These are phyloP conservation scores for Mycena capillaripes DNA, from an alignment of 768 basidiomycete genomes.

Conservation along the genomic window DNA sequence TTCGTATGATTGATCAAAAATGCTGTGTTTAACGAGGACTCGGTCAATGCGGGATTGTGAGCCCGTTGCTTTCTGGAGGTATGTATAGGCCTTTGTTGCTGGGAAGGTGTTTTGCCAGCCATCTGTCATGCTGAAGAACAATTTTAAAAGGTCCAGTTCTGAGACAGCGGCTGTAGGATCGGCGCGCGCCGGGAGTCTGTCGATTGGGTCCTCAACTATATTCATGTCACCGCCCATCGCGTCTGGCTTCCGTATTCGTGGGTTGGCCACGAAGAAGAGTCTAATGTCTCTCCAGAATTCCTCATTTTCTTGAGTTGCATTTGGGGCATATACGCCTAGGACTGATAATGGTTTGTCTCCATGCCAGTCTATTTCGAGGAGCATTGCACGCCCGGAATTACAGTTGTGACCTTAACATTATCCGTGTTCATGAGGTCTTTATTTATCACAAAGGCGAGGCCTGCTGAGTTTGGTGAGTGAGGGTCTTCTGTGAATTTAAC, in stretches of 20 bases:
- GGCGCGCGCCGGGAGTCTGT: slow-evolving; percentile 45
- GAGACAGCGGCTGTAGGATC: slow-evolving; percentile 38
- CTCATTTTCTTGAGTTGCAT: background rate
- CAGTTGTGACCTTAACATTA: background rate
- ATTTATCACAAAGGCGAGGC: slow-evolving; percentile 18
- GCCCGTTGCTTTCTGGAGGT: slow-evolving; percentile 24
- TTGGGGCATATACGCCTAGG: background rate
- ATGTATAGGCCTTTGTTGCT: slow-evolving; percentile 39
- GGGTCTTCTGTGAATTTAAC: background rate
- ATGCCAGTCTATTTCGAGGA: background rate
- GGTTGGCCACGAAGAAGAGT: background rate
- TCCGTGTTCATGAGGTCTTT: slow-evolving; percentile 7
- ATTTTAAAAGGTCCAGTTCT: slow-evolving; percentile 40
- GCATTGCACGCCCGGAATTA: background rate
- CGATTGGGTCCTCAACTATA: slow-evolving; percentile 53
- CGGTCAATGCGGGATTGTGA: slow-evolving; percentile 52
- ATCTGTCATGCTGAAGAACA: slow-evolving; percentile 39
- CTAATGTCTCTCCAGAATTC: background rate
- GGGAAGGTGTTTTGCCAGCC: slow-evolving; percentile 50
- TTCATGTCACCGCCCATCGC: slow-evolving; percentile 55
- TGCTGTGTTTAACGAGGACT: slow-evolving; percentile 45
- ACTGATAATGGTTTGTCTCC: background rate
- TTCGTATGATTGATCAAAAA: slow-evolving; percentile 25
- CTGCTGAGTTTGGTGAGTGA: background rate
- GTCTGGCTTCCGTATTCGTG: background rate